These are phyloP conservation scores for Mariannaea sp. DNA, from an alignment of 2,329 filamentous ascomycete species.

Conservation along the genomic window DNA sequence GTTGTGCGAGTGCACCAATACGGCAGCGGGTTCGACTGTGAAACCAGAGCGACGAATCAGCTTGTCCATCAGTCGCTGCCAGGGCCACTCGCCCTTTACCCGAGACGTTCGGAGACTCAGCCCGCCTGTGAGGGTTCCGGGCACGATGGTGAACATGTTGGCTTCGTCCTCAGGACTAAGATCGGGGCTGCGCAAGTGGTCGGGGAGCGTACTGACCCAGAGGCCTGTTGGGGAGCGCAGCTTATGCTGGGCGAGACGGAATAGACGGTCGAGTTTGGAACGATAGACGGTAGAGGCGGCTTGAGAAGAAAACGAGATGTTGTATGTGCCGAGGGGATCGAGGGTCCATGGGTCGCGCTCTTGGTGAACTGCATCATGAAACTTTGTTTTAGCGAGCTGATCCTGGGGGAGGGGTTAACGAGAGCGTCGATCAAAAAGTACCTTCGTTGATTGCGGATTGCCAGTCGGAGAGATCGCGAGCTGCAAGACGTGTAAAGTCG, in stretches of 20 bases:
- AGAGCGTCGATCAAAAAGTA: conserved; percentile 32
- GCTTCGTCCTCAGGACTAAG: conserved; percentile 31
- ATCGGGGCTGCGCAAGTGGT: conserved; percentile 29
- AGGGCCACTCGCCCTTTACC: conserved; percentile 30
- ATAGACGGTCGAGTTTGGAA: conserved; percentile 42
- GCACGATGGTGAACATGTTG: conserved; percentile 38
- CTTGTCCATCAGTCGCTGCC: conserved; percentile 33
- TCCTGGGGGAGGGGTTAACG: neutral
- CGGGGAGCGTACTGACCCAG: conserved; percentile 39
- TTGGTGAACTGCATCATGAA: conserved; percentile 57
- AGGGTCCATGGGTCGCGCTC: conserved; percentile 67
- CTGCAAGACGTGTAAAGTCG: conserved; percentile 73
- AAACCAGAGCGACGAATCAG: conserved; percentile 31
- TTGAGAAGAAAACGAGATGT: conserved; percentile 67
- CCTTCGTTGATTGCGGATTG: conserved; percentile 64
- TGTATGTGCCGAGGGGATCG: conserved; percentile 67
- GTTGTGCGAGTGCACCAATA: conserved; percentile 41
- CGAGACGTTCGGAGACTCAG: conserved; percentile 28
- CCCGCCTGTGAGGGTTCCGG: conserved; percentile 28
- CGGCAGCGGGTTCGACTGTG: conserved; percentile 35
- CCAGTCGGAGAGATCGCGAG: conserved; percentile 71
- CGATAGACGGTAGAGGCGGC: conserved; percentile 67
- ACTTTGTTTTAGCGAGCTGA: conserved; percentile 1
- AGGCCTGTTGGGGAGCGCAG: conserved; percentile 38
- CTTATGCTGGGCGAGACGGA: conserved; percentile 40